Conservation (phyloP, 2,329 filamentous ascomycete genomes). For the Daldinia eschscholtzii region DNA sequence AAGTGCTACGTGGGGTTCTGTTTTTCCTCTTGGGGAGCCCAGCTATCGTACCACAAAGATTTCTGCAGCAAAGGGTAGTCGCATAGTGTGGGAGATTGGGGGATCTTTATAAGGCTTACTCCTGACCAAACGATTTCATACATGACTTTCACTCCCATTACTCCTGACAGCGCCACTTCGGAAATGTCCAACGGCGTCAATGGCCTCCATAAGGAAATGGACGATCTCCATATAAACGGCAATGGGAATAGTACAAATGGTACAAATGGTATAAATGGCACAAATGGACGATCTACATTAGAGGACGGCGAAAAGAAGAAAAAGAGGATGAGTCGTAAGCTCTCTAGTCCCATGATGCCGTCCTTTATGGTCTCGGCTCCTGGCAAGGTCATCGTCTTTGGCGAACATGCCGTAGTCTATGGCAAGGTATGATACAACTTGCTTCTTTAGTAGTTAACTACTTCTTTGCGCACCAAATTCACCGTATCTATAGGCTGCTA, state of each 20-base stretch:
- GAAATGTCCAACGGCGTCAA: conserved; percentile 52
- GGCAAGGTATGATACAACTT: conserved; percentile 76
- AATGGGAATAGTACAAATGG: conserved; percentile 16
- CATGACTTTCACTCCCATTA: conserved; percentile 48
- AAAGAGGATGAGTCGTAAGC: conserved; percentile 64
- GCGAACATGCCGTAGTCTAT: conserved; percentile 97
- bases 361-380: conserved; percentile 98
- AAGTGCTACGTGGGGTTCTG: conserved; percentile 27
- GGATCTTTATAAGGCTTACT: conserved; percentile 10
- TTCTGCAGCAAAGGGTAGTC: conserved; percentile 16
- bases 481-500: conserved; percentile 74
- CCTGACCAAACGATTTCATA: conserved; percentile 25
- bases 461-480: conserved; percentile 18
- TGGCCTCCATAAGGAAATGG: conserved; percentile 51
- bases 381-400: conserved; percentile 98
- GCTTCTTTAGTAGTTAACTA: conserved; percentile 13
- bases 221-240: conserved; percentile 45
- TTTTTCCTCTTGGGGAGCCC: conserved; percentile 14
- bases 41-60: conserved; percentile 21
- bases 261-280: conserved; percentile 35
- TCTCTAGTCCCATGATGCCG: conserved; percentile 78
- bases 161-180: conserved; percentile 49
- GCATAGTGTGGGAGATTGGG: conserved; percentile 12
- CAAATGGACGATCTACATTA: conserved; percentile 51
- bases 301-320: conserved; percentile 49